Evolutionary conservation across 2,329 filamentous ascomycete species (phyloP), one percentile per base, ranked within the genome.

Genomic region (Leptographium procerum): DNA sequence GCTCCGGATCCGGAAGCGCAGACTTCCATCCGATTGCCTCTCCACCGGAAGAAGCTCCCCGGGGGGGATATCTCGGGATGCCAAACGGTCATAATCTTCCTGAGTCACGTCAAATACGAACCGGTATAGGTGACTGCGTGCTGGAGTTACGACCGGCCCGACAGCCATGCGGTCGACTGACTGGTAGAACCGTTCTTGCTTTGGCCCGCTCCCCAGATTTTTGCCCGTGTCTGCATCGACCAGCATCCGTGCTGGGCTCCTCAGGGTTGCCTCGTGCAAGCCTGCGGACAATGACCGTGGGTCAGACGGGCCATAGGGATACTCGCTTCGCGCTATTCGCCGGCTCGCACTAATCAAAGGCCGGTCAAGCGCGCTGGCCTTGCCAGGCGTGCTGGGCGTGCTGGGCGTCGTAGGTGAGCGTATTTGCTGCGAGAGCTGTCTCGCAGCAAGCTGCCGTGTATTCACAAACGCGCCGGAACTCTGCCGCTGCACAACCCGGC

Each of bases 1-100:
- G 66, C 87, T 87, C 11, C 89, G 85, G 26, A 95, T 66, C 19
- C 90, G 86, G 66, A 86, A 85, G 40, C 83, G 78, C 6, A 80
- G 70, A 55, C 80, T 83, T 5, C 81, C 80, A 60, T 82, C 73
- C 22, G 69, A 70, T 57, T 76, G 76, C 43, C 69, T 63, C 31
- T 70, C 71, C 4, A 72, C 66, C 0, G 72, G 65, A 72, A 75
- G 29, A 54, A 62, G 57, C 69, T 71, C 48, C 57, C 64, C 26
- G 60, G 34, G 54, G 7, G 68, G 67, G 48, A 68, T 62, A 3
- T 72, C 68, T 43, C 63, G 29, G 13, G 22, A 64, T 5, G 74
- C 69, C 8, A 83, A 65, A 6, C 62, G 67, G 7, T 57, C 61
- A 24, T 73, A 62, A 2, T 74, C 67, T 2, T 70, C 67, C 4